Percentiles rank a stretch among this genome's conserved stretches.
Conservation (phyloP, 2,329 filamentous ascomycete species). For the Xylariaceae sp. region DNA sequence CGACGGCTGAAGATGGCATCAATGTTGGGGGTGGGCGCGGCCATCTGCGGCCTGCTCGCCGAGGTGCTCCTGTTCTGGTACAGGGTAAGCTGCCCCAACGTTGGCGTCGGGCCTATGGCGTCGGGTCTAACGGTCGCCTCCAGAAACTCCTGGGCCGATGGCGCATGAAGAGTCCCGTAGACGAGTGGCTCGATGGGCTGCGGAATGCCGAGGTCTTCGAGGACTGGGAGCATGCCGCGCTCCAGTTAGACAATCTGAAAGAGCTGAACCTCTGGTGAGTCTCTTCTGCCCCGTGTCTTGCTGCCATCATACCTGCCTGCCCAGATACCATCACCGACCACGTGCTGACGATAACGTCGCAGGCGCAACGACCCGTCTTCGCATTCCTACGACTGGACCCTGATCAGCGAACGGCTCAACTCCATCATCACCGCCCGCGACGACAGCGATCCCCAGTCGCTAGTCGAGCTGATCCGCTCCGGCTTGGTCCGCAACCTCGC, state of each 20-base stretch:
- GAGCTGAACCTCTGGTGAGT: slow-evolving; percentile 70
- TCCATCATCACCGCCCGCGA: slow-evolving; percentile 63
- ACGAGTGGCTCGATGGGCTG: slow-evolving; percentile 59
- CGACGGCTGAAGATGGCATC: slow-evolving; percentile 15
- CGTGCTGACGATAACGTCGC: slow-evolving; percentile 6
- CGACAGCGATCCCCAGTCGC: slow-evolving; percentile 61
- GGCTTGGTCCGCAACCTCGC: slow-evolving; percentile 79
- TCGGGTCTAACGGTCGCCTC: slow-evolving; percentile 7
- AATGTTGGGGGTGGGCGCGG: slow-evolving; percentile 28
- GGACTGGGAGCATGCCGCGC: slow-evolving; percentile 80
- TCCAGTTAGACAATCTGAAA: slow-evolving; percentile 74
- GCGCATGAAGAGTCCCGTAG: slow-evolving; percentile 54
- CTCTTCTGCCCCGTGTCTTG: background rate
- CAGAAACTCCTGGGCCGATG: slow-evolving; percentile 65
- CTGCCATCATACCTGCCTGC: background rate
- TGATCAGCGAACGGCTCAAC: slow-evolving; percentile 71
- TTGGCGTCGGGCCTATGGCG: background rate
- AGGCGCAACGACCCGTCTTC: slow-evolving; percentile 78
- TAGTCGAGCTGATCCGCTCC: slow-evolving; percentile 74
- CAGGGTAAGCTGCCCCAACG: slow-evolving; percentile 33
- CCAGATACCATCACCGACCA: background rate
- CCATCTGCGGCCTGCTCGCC: slow-evolving; percentile 50
- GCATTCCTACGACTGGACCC: slow-evolving; percentile 76
- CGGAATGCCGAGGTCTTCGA: slow-evolving; percentile 64
- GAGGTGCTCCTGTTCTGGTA: slow-evolving; percentile 59